phyloP scores from a whole-genome alignment of 768 basidiomycete species.

The Hypholoma sublateritium region DNA sequence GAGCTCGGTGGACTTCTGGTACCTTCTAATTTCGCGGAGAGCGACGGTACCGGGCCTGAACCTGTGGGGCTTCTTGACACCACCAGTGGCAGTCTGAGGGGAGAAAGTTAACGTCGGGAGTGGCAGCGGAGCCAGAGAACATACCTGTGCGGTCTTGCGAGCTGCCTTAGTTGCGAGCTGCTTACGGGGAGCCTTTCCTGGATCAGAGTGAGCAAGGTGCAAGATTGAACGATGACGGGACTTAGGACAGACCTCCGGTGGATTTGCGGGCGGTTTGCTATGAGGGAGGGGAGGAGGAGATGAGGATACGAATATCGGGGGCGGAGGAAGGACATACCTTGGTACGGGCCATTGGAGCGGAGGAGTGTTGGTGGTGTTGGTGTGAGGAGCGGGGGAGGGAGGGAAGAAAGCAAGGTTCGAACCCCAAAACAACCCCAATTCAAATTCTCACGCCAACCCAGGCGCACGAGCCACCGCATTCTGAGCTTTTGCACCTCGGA shows the following conservation, averaged over 20 bases:
- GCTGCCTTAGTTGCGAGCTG: slow-evolving; percentile 96
- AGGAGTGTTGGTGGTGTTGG: slow-evolving; percentile 32
- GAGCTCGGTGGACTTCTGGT: slow-evolving; percentile 99
- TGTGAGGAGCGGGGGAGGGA: slow-evolving; percentile 36
- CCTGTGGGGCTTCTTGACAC: slow-evolving; percentile 99
- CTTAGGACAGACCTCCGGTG: slow-evolving; percentile 76
- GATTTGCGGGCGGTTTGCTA: slow-evolving; percentile 99
- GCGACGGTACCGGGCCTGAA: slow-evolving; percentile 98
- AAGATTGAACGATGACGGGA: slow-evolving; percentile 5
- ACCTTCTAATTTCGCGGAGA: slow-evolving; percentile 96
- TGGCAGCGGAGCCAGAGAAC: slow-evolving; percentile 27
- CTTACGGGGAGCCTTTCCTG: slow-evolving; percentile 89
- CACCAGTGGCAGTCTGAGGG: slow-evolving; percentile 76
- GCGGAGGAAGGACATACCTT: slow-evolving; percentile 51
- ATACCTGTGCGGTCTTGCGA: slow-evolving; percentile 79
- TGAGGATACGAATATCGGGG: slow-evolving; percentile 14
- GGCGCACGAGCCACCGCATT: slow-evolving; percentile 51
- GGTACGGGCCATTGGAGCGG: slow-evolving; percentile 76
- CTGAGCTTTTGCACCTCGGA: slow-evolving; percentile 50
- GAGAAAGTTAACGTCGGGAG: slow-evolving; percentile 4
- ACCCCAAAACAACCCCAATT: slow-evolving; percentile 36
- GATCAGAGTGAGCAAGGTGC: slow-evolving; percentile 16
- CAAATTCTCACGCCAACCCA: slow-evolving; percentile 47
- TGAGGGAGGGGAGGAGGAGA: slow-evolving; percentile 28
- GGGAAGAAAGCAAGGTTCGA: slow-evolving; percentile 30